phyloP scores from a whole-genome alignment of 148 eudicot species.

The Vaccinium macrocarpon region DNA sequence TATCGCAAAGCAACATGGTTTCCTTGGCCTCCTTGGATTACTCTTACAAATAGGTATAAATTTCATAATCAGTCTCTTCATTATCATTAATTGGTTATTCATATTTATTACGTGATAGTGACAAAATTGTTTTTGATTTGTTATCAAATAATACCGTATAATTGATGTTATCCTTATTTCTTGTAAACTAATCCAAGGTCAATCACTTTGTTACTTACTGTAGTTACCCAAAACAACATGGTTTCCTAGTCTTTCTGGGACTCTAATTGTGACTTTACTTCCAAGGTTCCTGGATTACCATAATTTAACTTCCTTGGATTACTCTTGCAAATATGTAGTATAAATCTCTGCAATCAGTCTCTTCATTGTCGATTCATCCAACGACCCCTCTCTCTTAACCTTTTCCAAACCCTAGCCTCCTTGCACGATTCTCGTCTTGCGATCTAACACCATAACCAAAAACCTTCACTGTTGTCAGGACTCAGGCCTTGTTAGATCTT shows the following conservation, averaged over 20 bases:
- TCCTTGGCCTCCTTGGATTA: neutral
- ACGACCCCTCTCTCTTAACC: neutral
- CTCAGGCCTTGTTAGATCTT: neutral
- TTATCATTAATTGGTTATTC: neutral
- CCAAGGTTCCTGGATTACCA: no score
- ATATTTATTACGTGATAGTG: no score
- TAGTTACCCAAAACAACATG: neutral
- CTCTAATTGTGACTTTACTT: neutral
- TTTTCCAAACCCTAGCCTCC: neutral
- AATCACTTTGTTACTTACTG: no score
- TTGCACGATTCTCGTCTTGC: neutral
- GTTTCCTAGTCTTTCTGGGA: neutral
- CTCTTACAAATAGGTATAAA: no score
- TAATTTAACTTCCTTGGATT: neutral
- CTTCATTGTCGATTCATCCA: neutral
- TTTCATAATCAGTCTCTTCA: neutral
- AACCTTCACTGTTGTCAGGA: neutral
- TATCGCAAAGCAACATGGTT: neutral
- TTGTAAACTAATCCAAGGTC: no score
- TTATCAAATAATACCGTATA: no score
- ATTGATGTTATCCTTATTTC: no score
- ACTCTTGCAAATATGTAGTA: neutral
- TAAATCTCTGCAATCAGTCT: neutral
- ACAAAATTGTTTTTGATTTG: no score
- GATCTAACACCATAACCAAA: neutral